Evolutionary conservation across 768 basidiomycete genomes (phyloP), one percentile per base, ranked within the genome.

Genomic region (Holtermannia corniformis): DNA sequence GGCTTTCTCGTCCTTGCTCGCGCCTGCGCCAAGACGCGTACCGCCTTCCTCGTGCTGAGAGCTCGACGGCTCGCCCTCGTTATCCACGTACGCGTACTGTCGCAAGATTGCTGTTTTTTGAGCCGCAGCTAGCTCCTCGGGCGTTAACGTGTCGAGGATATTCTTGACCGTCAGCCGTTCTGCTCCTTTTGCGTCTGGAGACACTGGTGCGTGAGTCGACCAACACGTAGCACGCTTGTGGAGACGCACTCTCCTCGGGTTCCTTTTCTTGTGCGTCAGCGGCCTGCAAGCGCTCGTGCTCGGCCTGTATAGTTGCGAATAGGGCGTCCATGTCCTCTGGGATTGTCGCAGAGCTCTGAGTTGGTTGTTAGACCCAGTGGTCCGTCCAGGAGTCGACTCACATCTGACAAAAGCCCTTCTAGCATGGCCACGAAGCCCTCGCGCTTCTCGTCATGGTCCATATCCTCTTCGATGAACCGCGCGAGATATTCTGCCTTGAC

Each of bases 21-120:
- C 19, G 19, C 42, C 53, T 2, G 54, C 62, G 24, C 50, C 50
- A 10, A 63, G 52, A n/a, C 65, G 65, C 5, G 61, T 64, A 27
- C 54, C 49, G 12, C 50, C 51, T 25, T 56, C 60, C n/a, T 20
- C 4, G 14, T 13, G 13, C 47, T 11, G 24, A 47, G 2, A 44
- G 26, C 16, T 52, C 55, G 5, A 41, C 51, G 44, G 41, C 12
- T 55, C 56, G 14, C 62, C 68, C 24, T 72, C 70, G 7, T 37
- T 7, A 37, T 37, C 32, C 10, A 72, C 56, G 42, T 72, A 72
- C 13, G 64, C 70, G 47, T 70, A 72, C 54, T 65, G 64, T 20
- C 63, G 57, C 5, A 69, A 27, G 21, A 72, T 46, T 7, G 70
- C 70, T 44, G 60, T 52, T 16, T 50, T 52, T 41, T 62, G 57